Base-by-base conservation (phyloP, 129 eudicot genomes). In the Flaveria ramosissima region DNA sequence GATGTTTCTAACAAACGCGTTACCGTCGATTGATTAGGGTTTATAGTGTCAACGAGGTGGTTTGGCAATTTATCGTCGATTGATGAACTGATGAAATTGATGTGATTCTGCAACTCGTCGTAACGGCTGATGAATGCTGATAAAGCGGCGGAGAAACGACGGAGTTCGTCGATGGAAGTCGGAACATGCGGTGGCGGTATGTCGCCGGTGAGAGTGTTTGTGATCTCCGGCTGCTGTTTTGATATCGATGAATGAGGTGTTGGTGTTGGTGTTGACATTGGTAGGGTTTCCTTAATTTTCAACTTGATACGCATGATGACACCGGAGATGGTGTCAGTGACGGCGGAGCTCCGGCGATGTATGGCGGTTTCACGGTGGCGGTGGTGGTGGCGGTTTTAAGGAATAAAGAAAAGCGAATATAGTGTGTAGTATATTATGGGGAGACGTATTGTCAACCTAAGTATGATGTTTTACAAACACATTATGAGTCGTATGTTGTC, bases 81-180 rank as follows among this genome's bases (percentile, higher is more conserved):
- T 0, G 87, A 43, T 24, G 72, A 60, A 24, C 50, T 73, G 17
- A 91, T 76, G 55, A 79, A 78, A 46, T 82, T 68, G 43, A 91
- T 75, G 77, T 91, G 93, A 41, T 45, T 51, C 4, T 82, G 85
- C 47, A 88, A 69, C 62, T 86, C 89, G 68, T 86, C 86, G 79
- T 84, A 85, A 77, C 87, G 84, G 77, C 74, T 72, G 14, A 75
- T 75, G 85, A 90, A 90, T 59, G 86, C 75, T 61, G 85, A 71
- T 59, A 88, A 72, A 48, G 91, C 86, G 64, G 78, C 50, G 79
- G 93, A 83, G 72, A 88, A 70, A 68, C 46, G 42, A 13, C 86
- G 89, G 73, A 90, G 81, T 19, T 84, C 82, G 15, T 74, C 7
- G 41, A 88, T 45, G 47, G 87, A 74, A 21, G 19, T 45, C 16